Evolutionary conservation across 768 basidiomycete genomes (phyloP).

Genomic region (Amanita exitialis): DNA sequence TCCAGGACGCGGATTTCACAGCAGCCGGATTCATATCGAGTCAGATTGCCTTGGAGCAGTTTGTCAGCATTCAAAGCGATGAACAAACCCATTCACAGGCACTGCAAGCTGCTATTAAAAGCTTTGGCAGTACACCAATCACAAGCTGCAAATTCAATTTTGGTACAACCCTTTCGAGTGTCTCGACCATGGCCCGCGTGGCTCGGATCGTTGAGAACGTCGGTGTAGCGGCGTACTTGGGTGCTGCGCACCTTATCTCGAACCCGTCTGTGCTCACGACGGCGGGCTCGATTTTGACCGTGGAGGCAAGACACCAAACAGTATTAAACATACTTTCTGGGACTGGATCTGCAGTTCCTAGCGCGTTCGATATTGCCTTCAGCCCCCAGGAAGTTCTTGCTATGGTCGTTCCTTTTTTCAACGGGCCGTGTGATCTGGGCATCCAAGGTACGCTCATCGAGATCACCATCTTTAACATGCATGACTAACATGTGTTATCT

Average conservation of each 20-base stretch:
- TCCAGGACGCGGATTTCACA: conserved; percentile 52
- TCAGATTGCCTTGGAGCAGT: conserved; percentile 47
- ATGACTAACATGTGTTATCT: not conserved
- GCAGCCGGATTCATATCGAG: conserved; percentile 53
- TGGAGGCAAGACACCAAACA: conserved; percentile 80
- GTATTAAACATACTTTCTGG: conserved; percentile 62
- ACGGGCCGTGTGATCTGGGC: conserved; percentile 51
- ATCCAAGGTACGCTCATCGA: conserved; percentile 32
- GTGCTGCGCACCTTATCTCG: conserved; percentile 52
- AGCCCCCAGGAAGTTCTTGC: conserved; percentile 62
- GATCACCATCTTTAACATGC: not conserved
- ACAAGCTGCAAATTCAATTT: conserved; percentile 63
- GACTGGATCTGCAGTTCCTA: conserved; percentile 47
- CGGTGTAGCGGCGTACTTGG: conserved; percentile 71
- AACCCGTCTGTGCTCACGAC: conserved; percentile 51
- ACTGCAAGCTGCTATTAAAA: conserved; percentile 42
- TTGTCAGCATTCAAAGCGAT: conserved; percentile 49
- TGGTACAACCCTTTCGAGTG: conserved; percentile 47
- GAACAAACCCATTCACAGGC: conserved; percentile 48
- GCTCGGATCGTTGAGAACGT: conserved; percentile 72
- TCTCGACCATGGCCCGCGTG: conserved; percentile 55
- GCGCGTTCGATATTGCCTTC: conserved; percentile 68
- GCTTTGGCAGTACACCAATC: conserved; percentile 45
- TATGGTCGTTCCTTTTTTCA: conserved; percentile 57
- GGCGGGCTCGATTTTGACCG: conserved; percentile 67